Evolutionary conservation across 441 rosid genomes (phyloP).

Genomic region (Pelargonium australe): DNA sequence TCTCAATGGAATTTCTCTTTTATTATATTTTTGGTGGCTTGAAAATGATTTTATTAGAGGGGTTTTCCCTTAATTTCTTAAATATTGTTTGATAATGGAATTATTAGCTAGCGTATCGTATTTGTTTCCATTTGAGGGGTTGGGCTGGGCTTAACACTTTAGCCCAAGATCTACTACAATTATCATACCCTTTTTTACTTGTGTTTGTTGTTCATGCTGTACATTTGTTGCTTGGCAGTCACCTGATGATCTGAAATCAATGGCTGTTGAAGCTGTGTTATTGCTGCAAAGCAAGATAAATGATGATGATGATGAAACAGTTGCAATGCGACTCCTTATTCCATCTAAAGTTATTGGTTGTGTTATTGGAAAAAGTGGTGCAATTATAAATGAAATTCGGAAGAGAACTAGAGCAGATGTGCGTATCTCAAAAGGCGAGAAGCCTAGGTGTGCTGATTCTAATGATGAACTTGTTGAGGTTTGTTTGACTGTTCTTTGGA

Average conservation of each 20-base stretch:
- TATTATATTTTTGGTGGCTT: not conserved
- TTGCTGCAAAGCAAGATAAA: constrained; percentile 84
- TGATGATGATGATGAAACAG: constrained; percentile 60
- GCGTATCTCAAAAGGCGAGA: constrained; percentile 66
- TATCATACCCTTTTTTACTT: not conserved
- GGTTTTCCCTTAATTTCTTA: not conserved
- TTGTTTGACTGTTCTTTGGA: constrained; percentile 11
- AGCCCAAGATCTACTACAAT: not conserved
- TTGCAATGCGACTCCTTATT: constrained; percentile 61
- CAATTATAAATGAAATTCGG: constrained; percentile 82
- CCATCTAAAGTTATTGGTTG: constrained; percentile 91
- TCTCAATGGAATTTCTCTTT: no score
- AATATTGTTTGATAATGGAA: not conserved
- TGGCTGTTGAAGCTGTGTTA: constrained; percentile 88
- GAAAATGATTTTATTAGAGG: not conserved
- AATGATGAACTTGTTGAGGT: constrained; percentile 91
- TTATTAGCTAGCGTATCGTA: not conserved
- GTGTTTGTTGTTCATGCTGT: not conserved
- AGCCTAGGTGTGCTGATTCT: constrained; percentile 61
- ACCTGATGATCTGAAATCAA: constrained; percentile 85
- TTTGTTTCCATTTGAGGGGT: not conserved
- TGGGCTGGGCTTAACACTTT: not conserved
- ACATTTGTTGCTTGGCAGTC: constrained; percentile 38
- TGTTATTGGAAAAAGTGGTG: constrained; percentile 87
- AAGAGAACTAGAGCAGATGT: constrained; percentile 72